Conservation (phyloP, 2,329 filamentous ascomycete genomes). For the Xylariaceae sp. region DNA sequence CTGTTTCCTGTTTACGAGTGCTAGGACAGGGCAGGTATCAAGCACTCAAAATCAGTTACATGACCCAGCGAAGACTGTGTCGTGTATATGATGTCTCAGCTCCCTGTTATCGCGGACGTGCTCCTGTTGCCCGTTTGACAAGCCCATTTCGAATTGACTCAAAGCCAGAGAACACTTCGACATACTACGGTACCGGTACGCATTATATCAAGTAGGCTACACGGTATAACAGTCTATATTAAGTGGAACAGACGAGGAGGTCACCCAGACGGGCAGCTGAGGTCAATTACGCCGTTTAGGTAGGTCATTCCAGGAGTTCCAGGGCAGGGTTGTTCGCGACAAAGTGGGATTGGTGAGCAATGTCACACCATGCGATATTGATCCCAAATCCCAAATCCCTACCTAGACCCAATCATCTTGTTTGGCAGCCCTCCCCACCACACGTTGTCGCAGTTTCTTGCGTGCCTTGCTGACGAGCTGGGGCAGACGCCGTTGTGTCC, state of each 20-base stretch:
- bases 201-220: not conserved
- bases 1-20: no score
- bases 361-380: constrained; percentile 6
- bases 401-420: constrained; percentile 2
- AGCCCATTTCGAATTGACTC: not conserved
- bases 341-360: constrained; percentile 3
- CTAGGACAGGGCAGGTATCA: not conserved
- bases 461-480: constrained; percentile 10
- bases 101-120: not conserved
- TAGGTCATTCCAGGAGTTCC: not conserved
- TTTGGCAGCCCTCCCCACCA: constrained; percentile 3
- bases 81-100: not conserved
- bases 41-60: not conserved
- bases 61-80: not conserved
- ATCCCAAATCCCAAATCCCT: not conserved
- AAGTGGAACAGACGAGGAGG: not conserved
- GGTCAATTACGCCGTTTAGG: constrained; percentile 8
- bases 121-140: no score
- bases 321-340: constrained; percentile 5
- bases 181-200: not conserved
- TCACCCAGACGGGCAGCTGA: constrained; percentile 7
- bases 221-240: not conserved
- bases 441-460: constrained; percentile 13
- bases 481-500: not conserved
- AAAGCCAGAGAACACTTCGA: not conserved